These are phyloP conservation scores for Trichomonascaceae sp. DNA, from an alignment of 1,139 yeast species.

Conservation along the genomic window DNA sequence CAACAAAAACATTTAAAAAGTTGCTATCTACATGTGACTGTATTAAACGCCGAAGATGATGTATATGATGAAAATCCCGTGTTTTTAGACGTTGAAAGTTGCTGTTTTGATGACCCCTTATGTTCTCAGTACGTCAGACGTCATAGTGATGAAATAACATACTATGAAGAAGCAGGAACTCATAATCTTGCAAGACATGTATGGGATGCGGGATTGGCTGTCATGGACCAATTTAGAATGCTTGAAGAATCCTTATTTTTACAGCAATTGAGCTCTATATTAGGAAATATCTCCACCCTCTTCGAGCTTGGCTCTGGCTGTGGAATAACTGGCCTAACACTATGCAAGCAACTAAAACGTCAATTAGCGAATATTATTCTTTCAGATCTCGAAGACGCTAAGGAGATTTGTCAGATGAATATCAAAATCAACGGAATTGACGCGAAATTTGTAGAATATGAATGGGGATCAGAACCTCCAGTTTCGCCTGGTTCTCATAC, in stretches of 20 bases:
- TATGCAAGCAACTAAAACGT: conserved; percentile 4
- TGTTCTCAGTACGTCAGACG: neutral
- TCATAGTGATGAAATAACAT: conserved; percentile 1
- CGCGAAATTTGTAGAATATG: conserved; percentile 12
- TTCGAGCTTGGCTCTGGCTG: conserved; percentile 20
- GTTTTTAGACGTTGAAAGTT: neutral
- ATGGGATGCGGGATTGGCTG: conserved; percentile 20
- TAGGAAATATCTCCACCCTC: neutral
- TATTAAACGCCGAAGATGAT: neutral
- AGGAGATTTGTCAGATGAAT: conserved; percentile 15
- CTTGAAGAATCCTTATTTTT: neutral
- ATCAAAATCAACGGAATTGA: conserved; percentile 3
- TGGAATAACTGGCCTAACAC: conserved; percentile 17
- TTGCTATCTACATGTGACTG: neutral
- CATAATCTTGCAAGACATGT: conserved; percentile 17
- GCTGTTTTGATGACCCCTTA: neutral
- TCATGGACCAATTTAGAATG: neutral
- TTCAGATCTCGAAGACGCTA: conserved; percentile 17
- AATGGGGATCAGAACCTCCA: conserved; percentile 13
- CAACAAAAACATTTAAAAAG: neutral
- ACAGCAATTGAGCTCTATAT: neutral
- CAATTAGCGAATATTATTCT: conserved; percentile 1
- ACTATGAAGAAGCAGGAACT: conserved; percentile 16
- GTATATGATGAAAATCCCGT: conserved; percentile 2
- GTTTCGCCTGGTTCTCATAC: conserved; percentile 16